Conservation (phyloP, 208 protist species). For the Trypanosoma grayi region DNA sequence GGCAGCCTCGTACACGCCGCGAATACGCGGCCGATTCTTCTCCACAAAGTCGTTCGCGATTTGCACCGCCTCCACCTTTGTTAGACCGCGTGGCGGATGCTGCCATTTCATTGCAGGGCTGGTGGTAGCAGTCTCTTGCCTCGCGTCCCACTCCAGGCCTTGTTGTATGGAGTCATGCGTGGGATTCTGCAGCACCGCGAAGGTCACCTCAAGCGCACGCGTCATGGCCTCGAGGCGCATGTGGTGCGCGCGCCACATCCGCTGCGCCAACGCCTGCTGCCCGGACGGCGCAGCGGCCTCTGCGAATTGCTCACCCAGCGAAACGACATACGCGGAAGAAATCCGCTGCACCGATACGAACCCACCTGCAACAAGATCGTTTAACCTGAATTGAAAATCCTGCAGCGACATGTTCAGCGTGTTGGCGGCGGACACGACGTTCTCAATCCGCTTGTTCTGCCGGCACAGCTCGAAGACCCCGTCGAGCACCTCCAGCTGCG, state of each 20-base stretch:
- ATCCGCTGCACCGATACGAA: constrained; percentile 31
- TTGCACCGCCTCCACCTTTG: constrained; percentile 57
- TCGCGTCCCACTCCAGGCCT: constrained; percentile 31
- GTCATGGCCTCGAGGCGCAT: constrained; percentile 36
- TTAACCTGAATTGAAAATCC: constrained; percentile 62
- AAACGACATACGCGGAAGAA: constrained; percentile 20
- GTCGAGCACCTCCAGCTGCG: constrained; percentile 61
- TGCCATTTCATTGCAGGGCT: constrained; percentile 25
- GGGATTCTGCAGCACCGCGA: constrained; percentile 48
- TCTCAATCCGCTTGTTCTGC: constrained; percentile 32
- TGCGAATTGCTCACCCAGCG: constrained; percentile 24
- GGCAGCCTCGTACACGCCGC: constrained; percentile 64
- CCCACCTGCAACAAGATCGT: constrained; percentile 46
- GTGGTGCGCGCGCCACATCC: constrained; percentile 33
- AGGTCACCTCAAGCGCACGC: constrained; percentile 41
- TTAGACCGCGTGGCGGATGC: constrained; percentile 39
- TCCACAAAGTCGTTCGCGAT: constrained; percentile 86
- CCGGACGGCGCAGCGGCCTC: constrained; percentile 32
- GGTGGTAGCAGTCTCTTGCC: neutral
- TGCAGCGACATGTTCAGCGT: constrained; percentile 38
- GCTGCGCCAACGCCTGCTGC: constrained; percentile 21
- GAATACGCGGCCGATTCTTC: constrained; percentile 65
- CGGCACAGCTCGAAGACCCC: constrained; percentile 59
- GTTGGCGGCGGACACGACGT: constrained; percentile 61
- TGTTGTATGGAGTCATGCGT: constrained; percentile 38